Evolutionary conservation across 2,329 filamentous ascomycete genomes (phyloP).

Genomic region (Epichloe brachyelytri): DNA sequence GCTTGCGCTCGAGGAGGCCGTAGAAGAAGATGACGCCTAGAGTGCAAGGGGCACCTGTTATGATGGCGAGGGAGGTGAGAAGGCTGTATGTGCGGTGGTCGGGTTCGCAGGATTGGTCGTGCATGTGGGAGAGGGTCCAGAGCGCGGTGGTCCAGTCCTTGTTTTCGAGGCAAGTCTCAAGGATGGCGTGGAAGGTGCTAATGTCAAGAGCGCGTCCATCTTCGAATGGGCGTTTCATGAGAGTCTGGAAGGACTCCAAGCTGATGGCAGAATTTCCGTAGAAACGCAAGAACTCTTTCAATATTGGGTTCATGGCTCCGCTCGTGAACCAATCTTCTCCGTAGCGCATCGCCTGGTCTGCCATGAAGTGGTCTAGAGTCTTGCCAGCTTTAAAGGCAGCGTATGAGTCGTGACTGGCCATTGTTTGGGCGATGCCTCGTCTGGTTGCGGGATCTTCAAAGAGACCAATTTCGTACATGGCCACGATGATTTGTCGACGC

Average conservation of each 20-base stretch:
- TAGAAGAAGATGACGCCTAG: conserved; percentile 22
- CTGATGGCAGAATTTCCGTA: conserved; percentile 13
- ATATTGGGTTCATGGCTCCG: conserved; percentile 22
- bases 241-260: conserved; percentile 15
- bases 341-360: conserved; percentile 29
- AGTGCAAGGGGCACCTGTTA: conserved; percentile 16
- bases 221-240: conserved; percentile 14
- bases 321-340: conserved; percentile 31
- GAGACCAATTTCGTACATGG: conserved; percentile 33
- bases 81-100: conserved; percentile 22
- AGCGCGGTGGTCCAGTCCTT: conserved; percentile 20
- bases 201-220: conserved; percentile 14
- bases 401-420: conserved; percentile 31
- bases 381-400: conserved; percentile 24
- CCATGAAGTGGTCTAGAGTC: conserved; percentile 24
- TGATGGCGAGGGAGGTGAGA: conserved; percentile 26
- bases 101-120: conserved; percentile 12
- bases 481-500: conserved; percentile 30
- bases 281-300: conserved; percentile 30
- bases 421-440: conserved; percentile 26
- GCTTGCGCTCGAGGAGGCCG: conserved; percentile 17
- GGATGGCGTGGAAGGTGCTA: conserved; percentile 25
- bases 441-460: conserved; percentile 24
- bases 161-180: conserved; percentile 17
- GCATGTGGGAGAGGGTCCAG: conserved; percentile 16